Evolutionary conservation across 2,329 filamentous ascomycete species (phyloP).

Genomic region (Fusarium sororula): DNA sequence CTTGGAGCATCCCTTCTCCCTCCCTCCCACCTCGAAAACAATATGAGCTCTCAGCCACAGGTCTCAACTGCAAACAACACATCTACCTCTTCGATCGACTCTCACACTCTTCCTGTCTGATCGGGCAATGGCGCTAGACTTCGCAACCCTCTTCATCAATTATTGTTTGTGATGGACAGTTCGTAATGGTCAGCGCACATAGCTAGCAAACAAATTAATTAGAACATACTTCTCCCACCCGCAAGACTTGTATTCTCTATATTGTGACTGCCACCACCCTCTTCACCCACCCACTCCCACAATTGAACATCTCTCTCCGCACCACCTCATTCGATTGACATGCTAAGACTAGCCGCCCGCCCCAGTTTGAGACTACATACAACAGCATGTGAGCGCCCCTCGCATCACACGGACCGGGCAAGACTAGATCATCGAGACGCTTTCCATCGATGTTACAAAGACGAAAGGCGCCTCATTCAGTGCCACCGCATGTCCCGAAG

Average conservation of each 20-base stretch:
- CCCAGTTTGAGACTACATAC: not conserved
- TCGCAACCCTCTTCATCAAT: not conserved
- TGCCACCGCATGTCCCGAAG: rapidly evolving
- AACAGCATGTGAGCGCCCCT: not conserved
- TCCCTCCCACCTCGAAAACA: not conserved
- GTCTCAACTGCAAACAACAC: too few species aligned
- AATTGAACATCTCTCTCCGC: not conserved
- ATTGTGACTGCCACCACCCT: not conserved
- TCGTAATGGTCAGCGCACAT: not conserved
- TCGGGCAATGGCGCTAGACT: not conserved
- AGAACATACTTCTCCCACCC: not conserved
- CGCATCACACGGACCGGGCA: rapidly evolving
- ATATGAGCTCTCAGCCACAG: too few species aligned
- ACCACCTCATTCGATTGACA: rapidly evolving
- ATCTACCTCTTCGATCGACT: not conserved
- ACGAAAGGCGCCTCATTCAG: too few species aligned
- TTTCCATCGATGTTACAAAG: rapidly evolving
- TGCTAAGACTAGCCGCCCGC: not conserved
- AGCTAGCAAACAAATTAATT: not conserved
- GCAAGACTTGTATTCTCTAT: not conserved
- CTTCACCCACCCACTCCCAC: too few species aligned
- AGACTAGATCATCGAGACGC: rapidly evolving
- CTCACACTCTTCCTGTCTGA: too few species aligned
- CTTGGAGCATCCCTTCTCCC: not conserved
- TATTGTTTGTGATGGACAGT: not conserved